Base-by-base conservation (phyloP, 2,329 filamentous ascomycete genomes). In the Colletotrichum gigasporum region DNA sequence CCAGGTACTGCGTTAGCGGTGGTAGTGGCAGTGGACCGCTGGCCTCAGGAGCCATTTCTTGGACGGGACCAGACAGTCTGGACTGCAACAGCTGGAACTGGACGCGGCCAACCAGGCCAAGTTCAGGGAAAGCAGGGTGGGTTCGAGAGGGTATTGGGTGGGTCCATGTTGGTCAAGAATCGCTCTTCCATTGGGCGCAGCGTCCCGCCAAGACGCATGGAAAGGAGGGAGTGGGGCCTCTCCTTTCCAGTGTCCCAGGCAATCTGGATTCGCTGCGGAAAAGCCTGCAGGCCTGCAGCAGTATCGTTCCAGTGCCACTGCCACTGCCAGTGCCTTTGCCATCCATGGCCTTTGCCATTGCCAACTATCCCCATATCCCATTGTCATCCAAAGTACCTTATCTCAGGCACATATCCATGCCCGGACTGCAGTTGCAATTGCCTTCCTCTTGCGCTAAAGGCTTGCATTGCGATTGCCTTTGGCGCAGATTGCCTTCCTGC, bases 151-250 rank as follows among this genome's bases (percentile, higher is more conserved):
- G 39, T 14, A n/a, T n/a, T 4, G n/a, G 11, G 34, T 60, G 61
- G 61, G 26, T 20, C 26, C 12, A 4, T 34, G 56, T 35, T 42
- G 61, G 26, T 26, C 42, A 24, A 35, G 34, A 28, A 11, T 30
- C 39, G n/a, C 28, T 20, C 24, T 16, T 10, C 42, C 47, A 64
- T 64, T 64, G 61, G 61, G 48, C 8, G 34, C 24, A 35, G 24
- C 41, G 26, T 64, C 47, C 55, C 48, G 61, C 61, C 61, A 64
- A 64, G 55, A 48, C 57, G 11, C 47, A 41, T 55, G 61, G 48
- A 64, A 64, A 64, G 61, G 55, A 64, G 61, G n/a, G 16, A 44
- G 61, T 53, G 61, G 55, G 11, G 5, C 18, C 11, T 45, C 54
- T 44, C 34, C 48, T 64, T 63, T 60, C 47, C 16, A n/a, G n/a